Percentiles rank a stretch among this genome's conserved stretches.
phyloP scores from a whole-genome alignment of 1,139 yeast genomes.

The Sugiyamaella novakii region DNA sequence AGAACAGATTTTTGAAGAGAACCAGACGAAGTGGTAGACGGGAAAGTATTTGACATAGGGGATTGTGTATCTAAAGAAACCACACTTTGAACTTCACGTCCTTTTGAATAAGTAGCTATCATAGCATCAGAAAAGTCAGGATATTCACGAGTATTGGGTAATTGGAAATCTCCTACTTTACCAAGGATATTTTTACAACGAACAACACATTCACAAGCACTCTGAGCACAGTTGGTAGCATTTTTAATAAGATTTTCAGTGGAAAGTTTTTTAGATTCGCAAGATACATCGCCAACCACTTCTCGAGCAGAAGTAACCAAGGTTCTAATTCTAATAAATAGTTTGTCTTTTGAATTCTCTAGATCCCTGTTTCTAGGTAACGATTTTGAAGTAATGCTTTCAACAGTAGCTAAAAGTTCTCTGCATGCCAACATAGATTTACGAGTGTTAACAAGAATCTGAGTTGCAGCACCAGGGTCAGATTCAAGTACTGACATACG shows the following conservation, averaged over 20 bases:
- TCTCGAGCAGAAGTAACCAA: conserved; percentile 32
- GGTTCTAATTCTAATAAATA: conserved; percentile 41
- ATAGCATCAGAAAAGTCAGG: conserved; percentile 76
- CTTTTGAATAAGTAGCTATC: conserved; percentile 36
- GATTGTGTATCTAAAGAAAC: conserved; percentile 8
- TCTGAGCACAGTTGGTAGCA: conserved; percentile 41
- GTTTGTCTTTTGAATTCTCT: conserved; percentile 42
- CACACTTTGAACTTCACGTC: conserved; percentile 4
- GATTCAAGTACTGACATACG: conserved; percentile 37
- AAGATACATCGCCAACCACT: conserved; percentile 12
- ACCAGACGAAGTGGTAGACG: conserved; percentile 4
- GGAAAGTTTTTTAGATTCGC: conserved; percentile 5
- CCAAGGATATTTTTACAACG: conserved; percentile 54
- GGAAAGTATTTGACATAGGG: conserved; percentile 11
- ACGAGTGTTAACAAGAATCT: conserved; percentile 44
- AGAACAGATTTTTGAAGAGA: conserved; percentile 16
- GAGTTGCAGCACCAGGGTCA: conserved; percentile 41
- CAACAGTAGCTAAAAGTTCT: conserved; percentile 45
- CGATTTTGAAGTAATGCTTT: conserved; percentile 37
- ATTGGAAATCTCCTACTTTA: conserved; percentile 70
- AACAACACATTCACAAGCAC: conserved; percentile 46
- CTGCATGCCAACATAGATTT: conserved; percentile 48
- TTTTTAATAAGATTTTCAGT: conserved; percentile 18
- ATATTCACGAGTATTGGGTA: conserved; percentile 65
- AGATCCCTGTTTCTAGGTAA: conserved; percentile 39